Conservation (phyloP, 2,329 filamentous ascomycete species). For the Fusarium sp. region DNA sequence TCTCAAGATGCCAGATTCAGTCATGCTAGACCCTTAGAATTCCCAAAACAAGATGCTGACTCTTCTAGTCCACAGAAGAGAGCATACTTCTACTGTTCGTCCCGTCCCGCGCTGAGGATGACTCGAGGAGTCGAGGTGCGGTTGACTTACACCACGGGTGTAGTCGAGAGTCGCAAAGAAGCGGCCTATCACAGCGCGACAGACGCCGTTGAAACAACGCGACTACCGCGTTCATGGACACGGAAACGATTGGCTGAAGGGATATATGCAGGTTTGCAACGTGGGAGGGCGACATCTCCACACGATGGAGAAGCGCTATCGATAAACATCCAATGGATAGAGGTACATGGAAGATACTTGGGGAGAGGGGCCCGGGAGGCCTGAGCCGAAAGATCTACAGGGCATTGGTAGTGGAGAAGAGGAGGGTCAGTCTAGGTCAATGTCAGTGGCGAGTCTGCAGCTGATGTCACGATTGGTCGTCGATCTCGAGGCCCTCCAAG, state of each 20-base stretch:
- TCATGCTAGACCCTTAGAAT: constrained; percentile 8
- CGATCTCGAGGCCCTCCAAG: constrained; percentile 35
- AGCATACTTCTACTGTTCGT: constrained; percentile 7
- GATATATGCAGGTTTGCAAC: constrained; percentile 38
- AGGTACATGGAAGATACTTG: constrained; percentile 31
- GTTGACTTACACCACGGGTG: constrained; percentile 18
- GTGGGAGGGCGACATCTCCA: constrained; percentile 30
- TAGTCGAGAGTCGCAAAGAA: constrained; percentile 9
- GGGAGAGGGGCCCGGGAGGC: constrained; percentile 15
- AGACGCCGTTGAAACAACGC: constrained; percentile 39
- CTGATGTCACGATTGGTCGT: constrained; percentile 39
- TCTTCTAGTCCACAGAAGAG: constrained; percentile 1
- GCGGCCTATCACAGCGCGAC: constrained; percentile 37
- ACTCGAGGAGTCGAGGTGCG: not conserved
- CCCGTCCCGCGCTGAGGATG: constrained; percentile 7
- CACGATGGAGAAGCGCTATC: constrained; percentile 46
- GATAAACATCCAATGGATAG: constrained; percentile 43
- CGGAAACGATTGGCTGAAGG: constrained; percentile 38
- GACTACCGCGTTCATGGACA: constrained; percentile 44
- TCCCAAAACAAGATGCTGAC: constrained; percentile 19
- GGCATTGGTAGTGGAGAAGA: constrained; percentile 15
- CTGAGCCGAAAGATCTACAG: constrained; percentile 23
- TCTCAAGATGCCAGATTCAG: constrained; percentile 7
- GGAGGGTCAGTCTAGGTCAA: no score
- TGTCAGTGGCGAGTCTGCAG: constrained; percentile 13